Evolutionary conservation across 2,329 filamentous ascomycete genomes (phyloP).

Genomic region (Hypoxylon rubiginosum): DNA sequence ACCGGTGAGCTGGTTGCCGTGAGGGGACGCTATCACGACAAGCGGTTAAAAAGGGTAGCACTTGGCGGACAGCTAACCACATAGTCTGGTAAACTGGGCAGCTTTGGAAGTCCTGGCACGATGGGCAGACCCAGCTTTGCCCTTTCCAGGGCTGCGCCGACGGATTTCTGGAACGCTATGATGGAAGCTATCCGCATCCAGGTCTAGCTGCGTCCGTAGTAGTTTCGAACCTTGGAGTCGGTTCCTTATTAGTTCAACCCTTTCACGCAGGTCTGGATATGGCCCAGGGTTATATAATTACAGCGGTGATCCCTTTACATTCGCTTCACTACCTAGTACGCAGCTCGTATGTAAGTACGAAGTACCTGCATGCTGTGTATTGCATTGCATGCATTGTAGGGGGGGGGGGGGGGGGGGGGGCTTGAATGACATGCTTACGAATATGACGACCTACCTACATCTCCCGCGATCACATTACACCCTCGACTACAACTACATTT

Average conservation of each 20-base stretch:
- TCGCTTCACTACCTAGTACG: neutral
- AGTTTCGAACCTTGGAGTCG: conserved; percentile 27
- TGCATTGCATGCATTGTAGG: neutral
- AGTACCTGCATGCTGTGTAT: neutral
- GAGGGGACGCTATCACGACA: conserved; percentile 20
- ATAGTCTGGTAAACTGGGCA: conserved; percentile 6
- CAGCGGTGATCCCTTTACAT: conserved; percentile 7
- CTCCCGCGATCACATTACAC: neutral
- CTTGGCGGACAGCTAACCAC: conserved; percentile 18
- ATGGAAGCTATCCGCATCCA: conserved; percentile 27
- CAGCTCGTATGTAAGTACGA: conserved; percentile 10
- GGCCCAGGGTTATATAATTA: conserved; percentile 1
- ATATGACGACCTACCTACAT: neutral
- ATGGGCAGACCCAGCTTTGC: conserved; percentile 19
- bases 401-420: too few relatives aligned
- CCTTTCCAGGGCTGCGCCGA: conserved; percentile 23
- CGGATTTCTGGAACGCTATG: conserved; percentile 19
- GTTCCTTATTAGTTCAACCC: conserved; percentile 16
- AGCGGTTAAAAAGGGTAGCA: conserved; percentile 27
- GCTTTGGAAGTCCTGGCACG: conserved; percentile 5
- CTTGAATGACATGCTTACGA: neutral
- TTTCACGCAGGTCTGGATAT: neutral
- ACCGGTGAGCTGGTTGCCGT: conserved; percentile 24
- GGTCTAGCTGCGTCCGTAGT: conserved; percentile 25
- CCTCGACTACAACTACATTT: neutral